These are phyloP conservation scores for Cercophora samala DNA, from an alignment of 495 filamentous ascomycete genomes.

Conservation along the genomic window DNA sequence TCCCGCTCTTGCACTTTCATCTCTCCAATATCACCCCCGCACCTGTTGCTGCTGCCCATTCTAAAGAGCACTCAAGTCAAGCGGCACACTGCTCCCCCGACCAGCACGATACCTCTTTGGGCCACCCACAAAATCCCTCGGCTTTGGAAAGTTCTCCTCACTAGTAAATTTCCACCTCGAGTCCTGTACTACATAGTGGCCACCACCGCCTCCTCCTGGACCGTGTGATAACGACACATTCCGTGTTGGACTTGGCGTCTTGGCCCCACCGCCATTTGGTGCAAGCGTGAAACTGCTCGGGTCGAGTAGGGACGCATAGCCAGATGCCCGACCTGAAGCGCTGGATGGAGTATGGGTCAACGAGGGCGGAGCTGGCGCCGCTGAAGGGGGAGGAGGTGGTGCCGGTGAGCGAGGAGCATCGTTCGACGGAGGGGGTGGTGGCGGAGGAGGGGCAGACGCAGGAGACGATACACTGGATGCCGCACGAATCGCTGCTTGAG, in stretches of 20 bases:
- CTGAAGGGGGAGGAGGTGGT: constrained; percentile 38
- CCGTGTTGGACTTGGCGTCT: constrained; percentile 44
- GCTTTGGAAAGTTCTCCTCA: constrained; percentile 79
- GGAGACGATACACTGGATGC: constrained; percentile 42
- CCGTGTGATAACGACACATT: constrained; percentile 27
- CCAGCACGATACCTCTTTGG: constrained; percentile 82
- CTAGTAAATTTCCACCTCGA: constrained; percentile 80
- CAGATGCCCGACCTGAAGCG: constrained; percentile 32
- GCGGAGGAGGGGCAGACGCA: constrained; percentile 46
- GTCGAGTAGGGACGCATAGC: constrained; percentile 59
- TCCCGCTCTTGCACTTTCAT: background rate
- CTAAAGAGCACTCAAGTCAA: constrained; percentile 64
- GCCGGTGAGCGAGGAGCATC: constrained; percentile 34
- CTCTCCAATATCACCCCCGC: background rate
- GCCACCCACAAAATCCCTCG: constrained; percentile 69
- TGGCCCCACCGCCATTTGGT: constrained; percentile 43
- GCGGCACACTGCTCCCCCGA: constrained; percentile 86
- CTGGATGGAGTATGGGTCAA: constrained; percentile 35
- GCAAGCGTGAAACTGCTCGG: constrained; percentile 74
- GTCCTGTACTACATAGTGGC: constrained; percentile 67
- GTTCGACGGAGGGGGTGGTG: constrained; percentile 24
- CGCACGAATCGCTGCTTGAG: constrained; percentile 50
- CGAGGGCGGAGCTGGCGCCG: constrained; percentile 36
- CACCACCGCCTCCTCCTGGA: constrained; percentile 40
- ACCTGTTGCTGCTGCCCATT: background rate